Conservation (phyloP, 331 rosid genomes). For the Quercus phellos region DNA sequence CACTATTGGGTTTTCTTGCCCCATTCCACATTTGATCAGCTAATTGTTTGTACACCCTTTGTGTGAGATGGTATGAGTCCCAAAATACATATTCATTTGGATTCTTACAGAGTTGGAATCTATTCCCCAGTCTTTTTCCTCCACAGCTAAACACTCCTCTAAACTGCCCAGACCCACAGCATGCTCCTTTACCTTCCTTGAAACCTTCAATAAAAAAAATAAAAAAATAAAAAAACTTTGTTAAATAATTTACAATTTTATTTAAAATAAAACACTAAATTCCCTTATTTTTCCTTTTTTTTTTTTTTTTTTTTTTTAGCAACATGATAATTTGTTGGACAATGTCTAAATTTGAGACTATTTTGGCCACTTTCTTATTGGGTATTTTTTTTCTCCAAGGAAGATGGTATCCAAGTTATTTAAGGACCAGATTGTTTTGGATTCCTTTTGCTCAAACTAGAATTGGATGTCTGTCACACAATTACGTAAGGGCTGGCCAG, state of each 20-base stretch:
- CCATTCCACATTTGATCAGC: slow-evolving; percentile 56
- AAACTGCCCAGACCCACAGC: slow-evolving; percentile 73
- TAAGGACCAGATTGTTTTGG: no score
- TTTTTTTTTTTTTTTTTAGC: no score
- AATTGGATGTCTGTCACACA: no score
- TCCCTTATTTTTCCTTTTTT: no score
- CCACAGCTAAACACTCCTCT: slow-evolving; percentile 80
- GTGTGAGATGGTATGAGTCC: slow-evolving; percentile 86
- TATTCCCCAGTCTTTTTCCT: slow-evolving; percentile 59
- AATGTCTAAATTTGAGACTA: no score
- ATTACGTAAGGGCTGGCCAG: not conserved
- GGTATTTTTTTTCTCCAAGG: no score
- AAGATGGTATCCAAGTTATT: no score
- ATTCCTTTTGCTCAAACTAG: no score
- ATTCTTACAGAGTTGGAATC: slow-evolving; percentile 50
- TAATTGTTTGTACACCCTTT: slow-evolving; percentile 49
- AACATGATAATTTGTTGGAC: no score
- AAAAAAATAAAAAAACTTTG: not conserved
- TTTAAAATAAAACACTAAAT: not conserved
- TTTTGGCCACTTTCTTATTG: no score
- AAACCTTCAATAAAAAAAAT: slow-evolving; percentile 41
- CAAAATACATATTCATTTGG: slow-evolving; percentile 57
- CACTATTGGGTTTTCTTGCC: not conserved
- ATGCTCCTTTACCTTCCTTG: slow-evolving; percentile 71
- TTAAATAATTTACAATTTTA: not conserved